Evolutionary conservation across 192 early-diverging fungal species (phyloP).

Genomic region (Mortierella hygrophila): DNA sequence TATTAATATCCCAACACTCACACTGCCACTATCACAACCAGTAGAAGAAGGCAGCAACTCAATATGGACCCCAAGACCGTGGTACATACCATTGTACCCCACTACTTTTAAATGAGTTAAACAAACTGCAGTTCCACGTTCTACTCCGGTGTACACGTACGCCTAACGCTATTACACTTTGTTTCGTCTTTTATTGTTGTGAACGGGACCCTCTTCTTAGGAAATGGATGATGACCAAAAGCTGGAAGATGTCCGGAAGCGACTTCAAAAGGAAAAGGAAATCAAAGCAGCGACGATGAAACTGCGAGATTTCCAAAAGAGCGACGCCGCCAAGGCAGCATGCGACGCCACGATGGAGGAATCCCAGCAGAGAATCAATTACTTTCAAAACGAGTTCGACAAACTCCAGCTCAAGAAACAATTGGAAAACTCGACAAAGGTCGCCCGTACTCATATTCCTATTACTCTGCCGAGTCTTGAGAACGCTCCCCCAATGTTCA

Average conservation of each 20-base stretch:
- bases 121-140: neutral
- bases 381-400: constrained; percentile 74
- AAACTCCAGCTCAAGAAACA: constrained; percentile 62
- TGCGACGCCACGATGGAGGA: constrained; percentile 80
- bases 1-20: neutral
- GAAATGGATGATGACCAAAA: constrained; percentile 50
- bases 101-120: neutral
- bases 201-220: neutral
- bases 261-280: constrained; percentile 56
- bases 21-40: neutral
- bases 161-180: neutral
- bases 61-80: neutral
- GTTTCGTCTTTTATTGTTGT: neutral
- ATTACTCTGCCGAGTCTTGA: constrained; percentile 39
- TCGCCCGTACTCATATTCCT: constrained; percentile 26
- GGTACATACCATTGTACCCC: neutral
- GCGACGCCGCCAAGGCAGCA: constrained; percentile 63
- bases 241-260: constrained; percentile 47
- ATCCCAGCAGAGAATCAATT: constrained; percentile 75
- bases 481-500: constrained; percentile 37
- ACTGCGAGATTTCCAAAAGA: constrained; percentile 45
- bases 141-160: too few species aligned
- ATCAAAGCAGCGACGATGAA: constrained; percentile 55
- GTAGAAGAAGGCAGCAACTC: neutral
- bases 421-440: constrained; percentile 26